Percentiles rank a stretch among this genome's conserved stretches.
Evolutionary conservation across 192 early-diverging fungal species (phyloP).

Genomic region (Entomortierella parvispora): DNA sequence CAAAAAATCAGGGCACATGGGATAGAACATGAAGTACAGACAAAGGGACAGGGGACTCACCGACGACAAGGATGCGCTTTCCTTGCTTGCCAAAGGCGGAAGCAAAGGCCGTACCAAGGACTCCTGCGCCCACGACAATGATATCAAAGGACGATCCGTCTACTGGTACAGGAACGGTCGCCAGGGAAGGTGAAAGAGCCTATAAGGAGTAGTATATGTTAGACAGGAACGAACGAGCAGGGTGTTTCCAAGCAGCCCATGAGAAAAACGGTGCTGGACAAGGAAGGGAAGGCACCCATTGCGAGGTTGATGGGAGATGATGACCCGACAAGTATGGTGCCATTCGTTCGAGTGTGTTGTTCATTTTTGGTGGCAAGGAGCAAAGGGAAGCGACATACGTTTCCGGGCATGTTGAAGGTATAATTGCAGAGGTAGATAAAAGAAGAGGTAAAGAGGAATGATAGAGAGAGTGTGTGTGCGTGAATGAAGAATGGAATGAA

Average conservation of each 20-base stretch:
- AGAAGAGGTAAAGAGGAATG: not conserved
- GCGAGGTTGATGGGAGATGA: not conserved
- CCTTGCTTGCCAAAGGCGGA: constrained; percentile 77
- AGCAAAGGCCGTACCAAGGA: constrained; percentile 92
- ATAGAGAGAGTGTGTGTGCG: not conserved
- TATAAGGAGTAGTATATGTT: constrained; percentile 3
- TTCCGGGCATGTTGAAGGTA: too few species aligned
- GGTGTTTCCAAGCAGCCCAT: not conserved
- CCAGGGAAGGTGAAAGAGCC: constrained; percentile 23
- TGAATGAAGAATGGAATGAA: not conserved
- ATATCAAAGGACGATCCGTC: constrained; percentile 70
- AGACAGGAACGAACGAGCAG: not conserved
- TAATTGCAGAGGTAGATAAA: not conserved
- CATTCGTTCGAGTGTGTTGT: not conserved
- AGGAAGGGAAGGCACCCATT: not conserved
- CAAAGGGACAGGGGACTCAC: constrained; percentile 21
- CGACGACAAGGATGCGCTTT: constrained; percentile 73
- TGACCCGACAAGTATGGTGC: too few species aligned
- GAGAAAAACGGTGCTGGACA: not conserved
- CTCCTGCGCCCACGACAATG: constrained; percentile 92
- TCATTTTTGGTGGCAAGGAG: not conserved
- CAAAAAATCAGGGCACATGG: too few species aligned
- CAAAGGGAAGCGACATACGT: not conserved
- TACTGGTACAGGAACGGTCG: constrained; percentile 26
- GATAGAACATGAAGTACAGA: too few species aligned